A percentile compares a stretch with the other conserved stretches of the same genome.
These are phyloP conservation scores for Wilhelminamyces savonicus DNA, from an alignment of 805 yeast genomes.

Conservation along the genomic window DNA sequence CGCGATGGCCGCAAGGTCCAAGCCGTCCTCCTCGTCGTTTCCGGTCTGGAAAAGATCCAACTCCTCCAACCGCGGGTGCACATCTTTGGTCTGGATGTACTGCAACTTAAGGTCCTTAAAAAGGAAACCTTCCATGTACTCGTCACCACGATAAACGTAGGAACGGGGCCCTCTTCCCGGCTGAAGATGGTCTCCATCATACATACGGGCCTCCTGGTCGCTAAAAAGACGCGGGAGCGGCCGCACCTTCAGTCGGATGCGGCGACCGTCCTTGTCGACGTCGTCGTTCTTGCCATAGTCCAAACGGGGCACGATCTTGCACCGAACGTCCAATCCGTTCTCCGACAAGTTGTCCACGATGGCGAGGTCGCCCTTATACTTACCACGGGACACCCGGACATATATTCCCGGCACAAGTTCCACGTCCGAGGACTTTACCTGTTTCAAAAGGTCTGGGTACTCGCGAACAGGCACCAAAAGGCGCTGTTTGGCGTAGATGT, in stretches of 20 bases:
- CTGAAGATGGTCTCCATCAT: conserved; percentile 69
- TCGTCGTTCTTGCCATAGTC: conserved; percentile 74
- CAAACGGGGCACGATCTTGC: conserved; percentile 86
- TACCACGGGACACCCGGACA: conserved; percentile 85
- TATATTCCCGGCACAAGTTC: conserved; percentile 88
- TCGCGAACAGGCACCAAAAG: conserved; percentile 92
- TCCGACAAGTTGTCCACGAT: conserved; percentile 89
- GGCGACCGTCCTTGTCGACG: conserved; percentile 40
- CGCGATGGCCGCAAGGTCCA: conserved; percentile 82
- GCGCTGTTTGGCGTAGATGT: conserved; percentile 67
- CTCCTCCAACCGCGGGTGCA: conserved; percentile 85
- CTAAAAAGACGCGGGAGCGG: conserved; percentile 85
- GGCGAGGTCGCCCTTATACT: conserved; percentile 88
- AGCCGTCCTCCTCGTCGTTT: conserved; percentile 69
- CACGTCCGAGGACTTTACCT: conserved; percentile 80
- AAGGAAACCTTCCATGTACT: conserved; percentile 82
- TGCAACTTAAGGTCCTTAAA: conserved; percentile 82
- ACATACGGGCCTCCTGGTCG: conserved; percentile 81
- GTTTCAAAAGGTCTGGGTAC: conserved; percentile 87
- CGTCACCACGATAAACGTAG: conserved; percentile 78
- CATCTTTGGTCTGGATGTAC: conserved; percentile 71
- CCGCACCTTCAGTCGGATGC: conserved; percentile 53
- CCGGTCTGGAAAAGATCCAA: conserved; percentile 73
- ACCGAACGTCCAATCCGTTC: conserved; percentile 91
- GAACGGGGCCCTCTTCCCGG: conserved; percentile 56